Conservation (phyloP, 75 land plant genomes). For the Gnetum montanum region DNA sequence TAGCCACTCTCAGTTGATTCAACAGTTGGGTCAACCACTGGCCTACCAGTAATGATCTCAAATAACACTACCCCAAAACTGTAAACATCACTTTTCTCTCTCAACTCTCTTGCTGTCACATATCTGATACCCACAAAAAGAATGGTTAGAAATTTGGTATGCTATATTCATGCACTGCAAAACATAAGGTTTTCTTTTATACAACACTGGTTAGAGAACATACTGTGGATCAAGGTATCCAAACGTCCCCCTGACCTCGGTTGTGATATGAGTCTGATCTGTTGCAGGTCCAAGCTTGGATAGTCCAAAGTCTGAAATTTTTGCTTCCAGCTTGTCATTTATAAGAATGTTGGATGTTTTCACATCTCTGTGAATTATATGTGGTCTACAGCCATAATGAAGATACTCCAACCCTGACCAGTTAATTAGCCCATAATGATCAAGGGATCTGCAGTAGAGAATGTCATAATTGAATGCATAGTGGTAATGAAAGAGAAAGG, state of each 20-base stretch:
- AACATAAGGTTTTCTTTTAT: background rate
- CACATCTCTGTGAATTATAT: constrained; percentile 64
- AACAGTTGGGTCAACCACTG: background rate
- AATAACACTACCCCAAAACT: constrained; percentile 37
- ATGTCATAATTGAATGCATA: constrained; percentile 4
- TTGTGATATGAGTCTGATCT: background rate
- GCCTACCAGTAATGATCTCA: constrained; percentile 30
- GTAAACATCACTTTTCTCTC: constrained; percentile 35
- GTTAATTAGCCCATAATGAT: no score
- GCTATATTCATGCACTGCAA: background rate
- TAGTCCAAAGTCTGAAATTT: constrained; percentile 59
- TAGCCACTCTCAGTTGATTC: background rate
- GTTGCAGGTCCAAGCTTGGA: background rate
- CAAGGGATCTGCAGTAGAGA: no score
- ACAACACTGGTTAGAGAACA: background rate
- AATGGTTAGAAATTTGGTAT: background rate
- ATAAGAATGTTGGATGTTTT: constrained; percentile 56
- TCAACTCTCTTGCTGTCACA: constrained; percentile 1
- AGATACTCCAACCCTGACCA: constrained; percentile 50
- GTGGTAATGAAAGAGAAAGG: background rate
- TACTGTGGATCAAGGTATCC: constrained; percentile 1
- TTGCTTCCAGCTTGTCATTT: constrained; percentile 48
- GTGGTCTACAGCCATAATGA: constrained; percentile 51
- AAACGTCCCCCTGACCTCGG: background rate
- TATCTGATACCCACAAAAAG: constrained; percentile 6